Evolutionary conservation across 768 basidiomycete species (phyloP).

Genomic region (Pleurotus pulmonarius): DNA sequence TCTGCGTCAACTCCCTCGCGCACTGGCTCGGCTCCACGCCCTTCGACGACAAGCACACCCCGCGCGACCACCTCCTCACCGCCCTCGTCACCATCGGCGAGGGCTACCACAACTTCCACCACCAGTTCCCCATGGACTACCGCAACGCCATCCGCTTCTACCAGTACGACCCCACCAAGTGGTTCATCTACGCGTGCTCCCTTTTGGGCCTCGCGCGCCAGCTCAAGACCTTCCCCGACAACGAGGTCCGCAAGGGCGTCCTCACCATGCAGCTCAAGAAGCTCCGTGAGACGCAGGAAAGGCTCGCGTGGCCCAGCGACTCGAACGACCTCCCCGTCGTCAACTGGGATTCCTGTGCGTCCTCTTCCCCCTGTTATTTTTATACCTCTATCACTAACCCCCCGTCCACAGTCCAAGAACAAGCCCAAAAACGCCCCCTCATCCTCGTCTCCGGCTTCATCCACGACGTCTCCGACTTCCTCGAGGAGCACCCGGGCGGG

Average conservation of each 20-base stretch:
- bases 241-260: slow-evolving; percentile 78
- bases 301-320: slow-evolving; percentile 74
- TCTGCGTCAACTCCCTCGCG: slow-evolving; percentile 94
- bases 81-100: slow-evolving; percentile 90
- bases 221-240: slow-evolving; percentile 60
- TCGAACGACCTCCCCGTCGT: slow-evolving; percentile 74
- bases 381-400: slow-evolving; percentile 2
- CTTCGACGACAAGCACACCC: slow-evolving; percentile 22
- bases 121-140: slow-evolving; percentile 95
- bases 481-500: slow-evolving; percentile 90
- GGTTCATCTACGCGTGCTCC: slow-evolving; percentile 72
- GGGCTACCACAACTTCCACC: slow-evolving; percentile 98
- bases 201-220: slow-evolving; percentile 64
- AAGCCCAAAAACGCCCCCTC: slow-evolving; percentile 73
- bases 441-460: slow-evolving; percentile 90
- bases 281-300: slow-evolving; percentile 72
- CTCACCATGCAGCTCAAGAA: slow-evolving; percentile 92
- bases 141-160: slow-evolving; percentile 93
- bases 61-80: slow-evolving; percentile 86
- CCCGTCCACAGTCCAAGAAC: slow-evolving; percentile 61
- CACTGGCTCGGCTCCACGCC: slow-evolving; percentile 79
- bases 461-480: slow-evolving; percentile 80
- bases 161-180: slow-evolving; percentile 90
- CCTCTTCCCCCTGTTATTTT: background rate
- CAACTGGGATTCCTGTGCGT: slow-evolving; percentile 82